Conservation (phyloP, 768 basidiomycete species). For the Russula abietina region DNA sequence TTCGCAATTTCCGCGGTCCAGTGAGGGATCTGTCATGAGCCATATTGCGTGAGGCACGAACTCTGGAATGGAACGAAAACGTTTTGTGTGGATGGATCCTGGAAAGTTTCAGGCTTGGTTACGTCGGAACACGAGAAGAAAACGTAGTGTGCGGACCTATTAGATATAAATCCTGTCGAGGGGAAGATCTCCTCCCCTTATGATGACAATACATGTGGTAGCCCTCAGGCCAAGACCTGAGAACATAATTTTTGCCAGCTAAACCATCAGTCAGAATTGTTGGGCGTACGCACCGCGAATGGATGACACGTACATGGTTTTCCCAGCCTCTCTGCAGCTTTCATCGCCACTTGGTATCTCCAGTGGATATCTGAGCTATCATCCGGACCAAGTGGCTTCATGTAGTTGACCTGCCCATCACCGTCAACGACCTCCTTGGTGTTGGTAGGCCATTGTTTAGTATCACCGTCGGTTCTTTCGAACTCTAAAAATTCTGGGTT, state of each 20-base stretch:
- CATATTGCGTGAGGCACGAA: constrained; percentile 81
- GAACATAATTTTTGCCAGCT: constrained; percentile 53
- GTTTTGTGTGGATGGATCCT: constrained; percentile 41
- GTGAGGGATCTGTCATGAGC: constrained; percentile 53
- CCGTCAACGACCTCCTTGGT: constrained; percentile 47
- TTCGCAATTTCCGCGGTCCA: constrained; percentile 46
- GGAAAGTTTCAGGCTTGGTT: neutral
- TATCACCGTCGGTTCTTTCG: constrained; percentile 53
- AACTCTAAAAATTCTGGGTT: constrained; percentile 57
- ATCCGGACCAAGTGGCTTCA: constrained; percentile 48
- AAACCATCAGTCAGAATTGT: neutral
- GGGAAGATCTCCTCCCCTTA: constrained; percentile 48
- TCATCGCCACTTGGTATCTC: constrained; percentile 38
- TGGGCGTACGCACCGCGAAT: neutral
- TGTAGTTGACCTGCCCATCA: constrained; percentile 68
- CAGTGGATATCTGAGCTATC: constrained; percentile 52
- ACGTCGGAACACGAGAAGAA: neutral
- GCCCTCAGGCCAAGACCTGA: constrained; percentile 57
- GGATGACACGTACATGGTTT: constrained; percentile 41
- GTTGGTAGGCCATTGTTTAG: constrained; percentile 49
- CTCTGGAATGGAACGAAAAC: constrained; percentile 78
- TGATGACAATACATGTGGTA: constrained; percentile 74
- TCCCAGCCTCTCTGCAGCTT: constrained; percentile 40
- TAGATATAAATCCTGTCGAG: constrained; percentile 74
- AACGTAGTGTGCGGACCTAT: constrained; percentile 43